Percentiles rank a stretch among this genome's conserved stretches.
Conservation (phyloP, 176 grass and related monocot species). For the Triticum urartu region DNA sequence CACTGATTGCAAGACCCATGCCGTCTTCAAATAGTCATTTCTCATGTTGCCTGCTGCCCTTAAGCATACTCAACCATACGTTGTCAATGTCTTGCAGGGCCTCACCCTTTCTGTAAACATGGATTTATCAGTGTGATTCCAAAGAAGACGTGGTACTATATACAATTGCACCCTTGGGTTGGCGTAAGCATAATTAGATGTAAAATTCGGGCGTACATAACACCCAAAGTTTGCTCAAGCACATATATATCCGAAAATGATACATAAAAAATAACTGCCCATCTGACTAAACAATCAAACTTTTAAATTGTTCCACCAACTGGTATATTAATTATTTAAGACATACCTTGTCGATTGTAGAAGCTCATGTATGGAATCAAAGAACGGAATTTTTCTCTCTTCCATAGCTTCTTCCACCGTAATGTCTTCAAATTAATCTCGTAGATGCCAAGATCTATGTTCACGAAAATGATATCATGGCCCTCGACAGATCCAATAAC, state of each 20-base stretch:
- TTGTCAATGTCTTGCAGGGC: background rate
- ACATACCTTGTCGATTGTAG: background rate
- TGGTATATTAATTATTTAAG: background rate
- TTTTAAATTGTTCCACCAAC: background rate
- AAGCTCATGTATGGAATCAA: background rate
- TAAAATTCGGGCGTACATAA: no score
- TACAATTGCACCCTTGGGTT: no score
- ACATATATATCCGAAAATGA: no score
- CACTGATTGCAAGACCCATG: background rate
- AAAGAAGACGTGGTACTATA: background rate
- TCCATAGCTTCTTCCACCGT: background rate
- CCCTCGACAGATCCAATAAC: background rate
- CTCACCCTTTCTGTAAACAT: background rate
- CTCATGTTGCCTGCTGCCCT: background rate
- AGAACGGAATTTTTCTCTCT: background rate
- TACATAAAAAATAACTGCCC: no score
- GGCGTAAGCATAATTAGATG: no score
- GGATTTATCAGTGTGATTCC: background rate
- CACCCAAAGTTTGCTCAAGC: no score
- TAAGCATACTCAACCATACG: background rate
- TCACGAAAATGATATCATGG: background rate
- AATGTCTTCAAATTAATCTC: background rate
- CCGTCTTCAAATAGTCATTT: background rate
- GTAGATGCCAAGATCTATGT: background rate
- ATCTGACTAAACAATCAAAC: background rate